Evolutionary conservation across 1,284 basidiomycete species (phyloP).

Genomic region (Ustilago nuda): DNA sequence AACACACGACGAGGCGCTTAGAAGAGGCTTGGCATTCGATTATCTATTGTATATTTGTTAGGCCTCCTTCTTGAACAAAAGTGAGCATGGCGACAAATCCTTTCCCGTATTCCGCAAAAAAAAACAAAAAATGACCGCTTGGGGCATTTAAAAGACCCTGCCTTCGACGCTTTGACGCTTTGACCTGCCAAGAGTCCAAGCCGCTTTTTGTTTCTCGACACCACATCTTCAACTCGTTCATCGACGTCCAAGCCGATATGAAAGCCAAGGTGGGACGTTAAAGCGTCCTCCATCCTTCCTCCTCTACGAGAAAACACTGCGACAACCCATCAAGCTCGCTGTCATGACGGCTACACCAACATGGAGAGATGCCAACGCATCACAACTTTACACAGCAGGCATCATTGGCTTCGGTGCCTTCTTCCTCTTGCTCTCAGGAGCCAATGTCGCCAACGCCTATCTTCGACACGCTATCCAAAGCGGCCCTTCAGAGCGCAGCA

Average conservation of each 20-base stretch:
- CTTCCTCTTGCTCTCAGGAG: constrained; percentile 28
- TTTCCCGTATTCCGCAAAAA: neutral
- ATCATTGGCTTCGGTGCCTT: constrained; percentile 26
- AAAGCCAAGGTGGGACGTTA: neutral
- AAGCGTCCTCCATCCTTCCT: neutral
- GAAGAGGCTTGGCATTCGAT: neutral
- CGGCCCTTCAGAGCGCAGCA: neutral
- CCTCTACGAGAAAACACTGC: neutral
- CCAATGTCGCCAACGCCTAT: constrained; percentile 20
- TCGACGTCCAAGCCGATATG: neutral
- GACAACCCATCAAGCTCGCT: neutral
- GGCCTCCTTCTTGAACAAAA: neutral
- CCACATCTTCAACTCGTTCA: neutral
- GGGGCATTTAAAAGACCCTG: constrained; percentile 5
- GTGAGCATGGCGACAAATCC: neutral
- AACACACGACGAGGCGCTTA: neutral
- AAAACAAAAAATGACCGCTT: constrained; percentile 2
- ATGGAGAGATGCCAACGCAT: constrained; percentile 32
- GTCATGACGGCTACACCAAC: constrained; percentile 20
- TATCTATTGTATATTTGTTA: neutral
- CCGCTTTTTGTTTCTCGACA: neutral
- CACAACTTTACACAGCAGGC: constrained; percentile 35
- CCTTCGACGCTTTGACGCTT: neutral
- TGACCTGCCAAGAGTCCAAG: constrained; percentile 1
- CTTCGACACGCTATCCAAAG: neutral